phyloP scores from a whole-genome alignment of 2,329 filamentous ascomycete species.

The Neodidymelliopsis sp. region DNA sequence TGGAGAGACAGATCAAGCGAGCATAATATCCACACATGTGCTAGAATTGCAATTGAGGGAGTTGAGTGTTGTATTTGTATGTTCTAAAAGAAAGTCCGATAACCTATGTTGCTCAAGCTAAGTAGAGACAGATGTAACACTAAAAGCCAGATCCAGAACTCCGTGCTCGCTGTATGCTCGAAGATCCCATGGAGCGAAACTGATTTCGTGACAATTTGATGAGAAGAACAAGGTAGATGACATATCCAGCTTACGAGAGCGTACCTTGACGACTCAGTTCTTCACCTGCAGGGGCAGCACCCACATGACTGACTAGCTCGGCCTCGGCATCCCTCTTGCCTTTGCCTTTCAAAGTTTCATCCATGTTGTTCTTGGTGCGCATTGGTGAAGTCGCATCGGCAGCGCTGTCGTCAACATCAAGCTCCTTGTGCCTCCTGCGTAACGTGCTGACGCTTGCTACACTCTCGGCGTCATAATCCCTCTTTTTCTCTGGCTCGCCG shows the following conservation, averaged over 20 bases:
- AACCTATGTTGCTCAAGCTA: too few species aligned
- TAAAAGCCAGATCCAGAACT: too few species aligned
- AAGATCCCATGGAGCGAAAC: too few species aligned
- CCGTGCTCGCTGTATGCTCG: too few species aligned
- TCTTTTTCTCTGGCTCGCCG: conserved; percentile 36
- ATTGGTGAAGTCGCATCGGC: conserved; percentile 50
- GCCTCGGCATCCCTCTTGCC: conserved; percentile 25
- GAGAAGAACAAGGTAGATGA: too few species aligned
- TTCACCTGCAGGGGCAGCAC: conserved; percentile 38
- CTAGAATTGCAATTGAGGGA: too few species aligned
- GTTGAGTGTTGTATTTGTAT: too few species aligned
- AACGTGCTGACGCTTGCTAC: conserved; percentile 24
- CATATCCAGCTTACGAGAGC: conserved; percentile 30
- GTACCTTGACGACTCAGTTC: conserved; percentile 41
- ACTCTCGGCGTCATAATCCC: conserved; percentile 33
- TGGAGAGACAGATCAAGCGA: too few species aligned
- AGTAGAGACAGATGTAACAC: too few species aligned
- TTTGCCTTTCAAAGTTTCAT: conserved; percentile 31
- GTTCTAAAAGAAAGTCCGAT: too few species aligned
- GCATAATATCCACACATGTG: too few species aligned
- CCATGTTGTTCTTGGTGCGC: conserved; percentile 39
- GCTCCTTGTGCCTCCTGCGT: conserved; percentile 41
- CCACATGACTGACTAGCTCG: conserved; percentile 29
- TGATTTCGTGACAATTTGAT: too few species aligned
- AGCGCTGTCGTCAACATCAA: conserved; percentile 52